Evolutionary conservation across 2,329 filamentous ascomycete genomes (phyloP).

Genomic region (Fusarium siculi): DNA sequence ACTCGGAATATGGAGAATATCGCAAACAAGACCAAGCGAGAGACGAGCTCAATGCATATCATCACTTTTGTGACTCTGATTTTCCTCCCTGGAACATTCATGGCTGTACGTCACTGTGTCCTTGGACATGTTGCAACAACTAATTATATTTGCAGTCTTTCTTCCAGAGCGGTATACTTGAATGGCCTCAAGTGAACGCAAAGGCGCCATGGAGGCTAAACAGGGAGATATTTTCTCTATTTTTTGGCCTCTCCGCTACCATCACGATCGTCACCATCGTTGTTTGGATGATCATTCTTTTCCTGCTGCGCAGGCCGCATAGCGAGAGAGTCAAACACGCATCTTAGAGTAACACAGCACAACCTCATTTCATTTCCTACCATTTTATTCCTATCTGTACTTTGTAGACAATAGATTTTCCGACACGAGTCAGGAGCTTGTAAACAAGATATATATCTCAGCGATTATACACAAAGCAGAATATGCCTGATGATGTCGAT

Average conservation of each 20-base stretch:
- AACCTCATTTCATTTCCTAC: background rate
- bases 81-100: conserved; percentile 30
- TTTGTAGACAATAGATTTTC: background rate
- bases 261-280: background rate
- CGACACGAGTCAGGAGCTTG: background rate
- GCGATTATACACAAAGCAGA: background rate
- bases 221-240: conserved; percentile 1
- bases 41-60: conserved; percentile 33
- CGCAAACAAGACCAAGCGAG: conserved; percentile 28
- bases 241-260: conserved; percentile 1
- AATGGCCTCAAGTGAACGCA: background rate
- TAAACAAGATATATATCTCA: background rate
- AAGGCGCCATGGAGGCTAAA: conserved; percentile 1
- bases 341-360: background rate
- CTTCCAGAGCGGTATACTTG: conserved; percentile 31
- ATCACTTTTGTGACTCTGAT: conserved; percentile 30
- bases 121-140: background rate
- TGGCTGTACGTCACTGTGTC: conserved; percentile 13
- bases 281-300: background rate
- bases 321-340: background rate
- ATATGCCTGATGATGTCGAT: background rate
- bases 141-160: conserved; percentile 12
- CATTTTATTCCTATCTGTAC: background rate
- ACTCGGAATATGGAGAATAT: conserved; percentile 30
- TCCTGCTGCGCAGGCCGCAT: conserved; percentile 5